These are phyloP conservation scores for Phytophthora capsici DNA, from an alignment of 352 stramenopile species.

Conservation along the genomic window DNA sequence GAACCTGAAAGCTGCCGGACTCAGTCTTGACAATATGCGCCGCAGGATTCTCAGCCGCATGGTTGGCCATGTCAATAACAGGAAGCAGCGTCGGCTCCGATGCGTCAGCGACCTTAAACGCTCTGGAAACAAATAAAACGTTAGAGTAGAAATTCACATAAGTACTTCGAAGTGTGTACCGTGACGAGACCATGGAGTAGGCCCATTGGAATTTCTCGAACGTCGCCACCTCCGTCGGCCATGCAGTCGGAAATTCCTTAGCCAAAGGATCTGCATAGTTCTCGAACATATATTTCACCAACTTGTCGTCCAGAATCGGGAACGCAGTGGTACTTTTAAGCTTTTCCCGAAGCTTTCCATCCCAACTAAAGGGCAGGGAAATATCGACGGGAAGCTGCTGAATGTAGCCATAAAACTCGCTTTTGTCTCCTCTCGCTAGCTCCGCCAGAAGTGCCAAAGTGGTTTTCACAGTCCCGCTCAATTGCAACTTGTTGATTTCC, in stretches of 20 bases:
- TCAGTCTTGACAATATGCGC: slow-evolving; percentile 60
- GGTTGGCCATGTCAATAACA: slow-evolving; percentile 85
- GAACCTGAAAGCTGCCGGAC: slow-evolving; percentile 55
- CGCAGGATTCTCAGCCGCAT: slow-evolving; percentile 45
- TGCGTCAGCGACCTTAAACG: slow-evolving; percentile 44
- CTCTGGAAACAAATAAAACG: slow-evolving; percentile 28
- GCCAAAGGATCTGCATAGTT: slow-evolving; percentile 45
- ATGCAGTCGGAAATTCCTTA: slow-evolving; percentile 47
- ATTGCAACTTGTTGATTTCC: slow-evolving; percentile 36
- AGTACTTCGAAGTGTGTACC: too few species aligned
- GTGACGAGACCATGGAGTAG: slow-evolving; percentile 73
- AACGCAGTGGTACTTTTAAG: slow-evolving; percentile 61
- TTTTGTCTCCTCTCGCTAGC: slow-evolving; percentile 36
- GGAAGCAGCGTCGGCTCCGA: slow-evolving; percentile 68
- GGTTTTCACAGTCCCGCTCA: slow-evolving; percentile 54
- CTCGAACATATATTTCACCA: slow-evolving; percentile 60
- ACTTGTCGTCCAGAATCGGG: slow-evolving; percentile 57
- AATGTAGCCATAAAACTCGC: slow-evolving; percentile 65
- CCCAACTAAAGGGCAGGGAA: slow-evolving; percentile 62
- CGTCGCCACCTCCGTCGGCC: slow-evolving; percentile 38
- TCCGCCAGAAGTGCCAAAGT: slow-evolving; percentile 60
- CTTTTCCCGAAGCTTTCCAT: slow-evolving; percentile 22
- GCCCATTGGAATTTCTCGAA: slow-evolving; percentile 68
- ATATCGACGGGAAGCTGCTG: slow-evolving; percentile 57
- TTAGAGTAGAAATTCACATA: too few species aligned